Evolutionary conservation across 768 basidiomycete species (phyloP).

Genomic region (Psilocybe tampanensis): DNA sequence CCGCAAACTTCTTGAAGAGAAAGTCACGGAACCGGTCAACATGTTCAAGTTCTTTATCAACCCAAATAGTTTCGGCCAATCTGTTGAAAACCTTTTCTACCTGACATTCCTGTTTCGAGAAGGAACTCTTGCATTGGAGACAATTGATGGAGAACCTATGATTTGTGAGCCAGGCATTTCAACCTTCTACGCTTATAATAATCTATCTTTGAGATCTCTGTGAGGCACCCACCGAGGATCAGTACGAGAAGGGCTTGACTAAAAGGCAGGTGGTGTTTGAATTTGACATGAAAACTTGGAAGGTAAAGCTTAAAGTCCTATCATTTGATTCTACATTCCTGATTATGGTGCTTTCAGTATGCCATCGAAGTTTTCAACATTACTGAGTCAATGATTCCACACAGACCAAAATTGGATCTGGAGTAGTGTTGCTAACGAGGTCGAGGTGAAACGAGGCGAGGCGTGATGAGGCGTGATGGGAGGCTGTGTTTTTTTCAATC

Average conservation of each 20-base stretch:
- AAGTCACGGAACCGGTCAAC: slow-evolving; percentile 50
- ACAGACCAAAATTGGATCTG: slow-evolving; percentile 65
- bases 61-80: slow-evolving; percentile 88
- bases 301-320: slow-evolving; percentile 52
- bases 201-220: slow-evolving; percentile 53
- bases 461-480: no score
- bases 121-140: slow-evolving; percentile 76
- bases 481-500: no score
- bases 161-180: slow-evolving; percentile 60
- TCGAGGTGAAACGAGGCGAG: no score
- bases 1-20: slow-evolving; percentile 54
- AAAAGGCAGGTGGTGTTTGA: slow-evolving; percentile 91
- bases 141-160: slow-evolving; percentile 70
- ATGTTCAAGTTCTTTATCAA: slow-evolving; percentile 89
- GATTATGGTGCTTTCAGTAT: slow-evolving; percentile 45
- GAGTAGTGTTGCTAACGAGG: no score
- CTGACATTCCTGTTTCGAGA: slow-evolving; percentile 91
- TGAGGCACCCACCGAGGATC: slow-evolving; percentile 62
- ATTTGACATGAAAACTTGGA: slow-evolving; percentile 89
- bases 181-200: neutral
- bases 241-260: slow-evolving; percentile 62
- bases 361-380: slow-evolving; percentile 90
- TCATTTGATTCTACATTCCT: neutral
- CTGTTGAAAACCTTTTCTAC: slow-evolving; percentile 96
- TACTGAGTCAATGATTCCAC: slow-evolving; percentile 72